Percentiles rank a stretch among this genome's conserved stretches.
phyloP scores from a whole-genome alignment of 106 monocot species.

The Chionographis japonica region DNA sequence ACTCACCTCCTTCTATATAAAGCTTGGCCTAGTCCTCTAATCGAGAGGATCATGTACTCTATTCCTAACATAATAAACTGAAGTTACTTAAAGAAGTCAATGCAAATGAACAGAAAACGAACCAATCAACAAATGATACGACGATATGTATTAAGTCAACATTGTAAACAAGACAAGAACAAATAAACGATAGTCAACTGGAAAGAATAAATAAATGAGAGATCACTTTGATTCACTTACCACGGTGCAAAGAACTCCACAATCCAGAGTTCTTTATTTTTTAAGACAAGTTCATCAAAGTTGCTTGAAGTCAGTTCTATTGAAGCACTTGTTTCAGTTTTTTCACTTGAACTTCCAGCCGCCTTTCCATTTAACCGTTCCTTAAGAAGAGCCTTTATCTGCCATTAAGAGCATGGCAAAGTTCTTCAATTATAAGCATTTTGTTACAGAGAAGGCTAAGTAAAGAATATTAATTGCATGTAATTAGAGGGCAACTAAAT shows the following conservation, averaged over 20 bases:
- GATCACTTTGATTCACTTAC: slow-evolving; percentile 33
- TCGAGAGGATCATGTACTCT: too few species aligned
- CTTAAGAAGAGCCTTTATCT: slow-evolving; percentile 90
- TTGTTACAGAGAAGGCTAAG: neutral
- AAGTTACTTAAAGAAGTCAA: too few species aligned
- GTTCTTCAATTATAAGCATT: neutral
- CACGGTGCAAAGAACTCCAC: slow-evolving; percentile 99
- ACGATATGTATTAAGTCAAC: too few species aligned
- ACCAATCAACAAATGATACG: too few species aligned
- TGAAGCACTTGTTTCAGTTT: slow-evolving; percentile 74
- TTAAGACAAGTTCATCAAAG: slow-evolving; percentile 78
- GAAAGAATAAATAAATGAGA: neutral
- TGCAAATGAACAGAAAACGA: too few species aligned
- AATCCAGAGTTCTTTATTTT: slow-evolving; percentile 94
- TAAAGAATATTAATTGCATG: neutral
- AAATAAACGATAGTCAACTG: too few species aligned
- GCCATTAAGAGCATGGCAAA: neutral
- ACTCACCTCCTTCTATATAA: too few species aligned
- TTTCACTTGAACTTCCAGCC: slow-evolving; percentile 56
- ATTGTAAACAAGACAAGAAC: too few species aligned
- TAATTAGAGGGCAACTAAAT: too few species aligned
- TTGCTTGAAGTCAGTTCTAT: slow-evolving; percentile 71
- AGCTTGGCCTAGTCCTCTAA: too few species aligned
- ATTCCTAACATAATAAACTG: too few species aligned
- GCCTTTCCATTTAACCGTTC: slow-evolving; percentile 77